Evolutionary conservation across 257 asterid species (phyloP).

Genomic region (Fraxinus pennsylvanica): DNA sequence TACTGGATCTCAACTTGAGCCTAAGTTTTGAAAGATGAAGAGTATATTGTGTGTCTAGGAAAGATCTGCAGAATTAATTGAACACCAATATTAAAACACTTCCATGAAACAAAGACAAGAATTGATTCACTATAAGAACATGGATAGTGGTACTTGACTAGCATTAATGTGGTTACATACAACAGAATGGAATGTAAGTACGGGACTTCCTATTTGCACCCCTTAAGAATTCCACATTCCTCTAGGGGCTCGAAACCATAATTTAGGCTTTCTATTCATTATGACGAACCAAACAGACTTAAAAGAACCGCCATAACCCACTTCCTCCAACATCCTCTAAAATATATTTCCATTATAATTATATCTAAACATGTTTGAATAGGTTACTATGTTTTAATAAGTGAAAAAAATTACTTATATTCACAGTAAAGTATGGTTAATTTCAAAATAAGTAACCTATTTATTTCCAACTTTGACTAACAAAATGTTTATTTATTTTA

Average conservation of each 20-base stretch:
- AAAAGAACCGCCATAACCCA: neutral
- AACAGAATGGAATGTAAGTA: neutral
- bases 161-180: neutral
- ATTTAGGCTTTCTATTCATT: neutral
- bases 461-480: neutral
- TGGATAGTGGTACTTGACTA: neutral
- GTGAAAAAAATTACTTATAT: neutral
- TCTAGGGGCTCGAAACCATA: neutral
- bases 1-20: slow-evolving; percentile 87
- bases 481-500: neutral
- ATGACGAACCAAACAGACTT: neutral
- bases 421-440: neutral
- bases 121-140: neutral
- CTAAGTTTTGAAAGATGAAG: slow-evolving; percentile 77
- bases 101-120: slow-evolving; percentile 1
- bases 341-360: neutral
- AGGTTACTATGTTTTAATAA: neutral
- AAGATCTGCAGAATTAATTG: slow-evolving; percentile 63
- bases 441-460: neutral
- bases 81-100: slow-evolving; percentile 23
- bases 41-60: slow-evolving; percentile 88
- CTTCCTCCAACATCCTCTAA: neutral
- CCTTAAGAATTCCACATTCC: neutral
- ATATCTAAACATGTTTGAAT: neutral
- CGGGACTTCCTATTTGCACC: neutral